Conservation (phyloP, 768 basidiomycete species). For the Psilocybe cyanescens region DNA sequence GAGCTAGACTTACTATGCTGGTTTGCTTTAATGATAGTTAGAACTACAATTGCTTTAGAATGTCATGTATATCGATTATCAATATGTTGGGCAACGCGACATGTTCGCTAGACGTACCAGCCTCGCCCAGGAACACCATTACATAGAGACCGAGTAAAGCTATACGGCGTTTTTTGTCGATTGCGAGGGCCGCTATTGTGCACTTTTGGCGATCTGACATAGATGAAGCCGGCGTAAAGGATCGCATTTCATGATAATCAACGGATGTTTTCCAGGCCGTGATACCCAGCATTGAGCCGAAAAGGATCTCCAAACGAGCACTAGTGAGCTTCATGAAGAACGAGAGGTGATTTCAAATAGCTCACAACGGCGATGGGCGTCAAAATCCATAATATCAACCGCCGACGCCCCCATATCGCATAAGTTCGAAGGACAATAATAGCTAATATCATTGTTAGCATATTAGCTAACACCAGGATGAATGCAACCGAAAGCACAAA, state of each 20-base stretch:
- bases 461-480: too few relatives aligned
- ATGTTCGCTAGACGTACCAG: not conserved
- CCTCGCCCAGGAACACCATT: slow-evolving; percentile 2
- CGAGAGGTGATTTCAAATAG: not conserved
- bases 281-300: not conserved
- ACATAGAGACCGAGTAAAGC: not conserved
- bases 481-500: not conserved
- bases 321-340: not conserved
- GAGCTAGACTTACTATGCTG: not conserved
- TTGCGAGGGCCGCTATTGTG: not conserved
- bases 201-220: not conserved
- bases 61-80: not conserved
- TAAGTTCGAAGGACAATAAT: slow-evolving; percentile 7
- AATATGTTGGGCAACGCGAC: not conserved
- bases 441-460: not conserved
- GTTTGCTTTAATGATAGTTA: slow-evolving; percentile 4
- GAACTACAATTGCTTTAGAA: not conserved
- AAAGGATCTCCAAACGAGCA: not conserved
- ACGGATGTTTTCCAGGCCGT: slow-evolving; percentile 1
- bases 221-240: not conserved
- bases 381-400: slow-evolving; percentile 4
- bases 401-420: slow-evolving; percentile 5
- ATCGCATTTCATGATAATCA: not conserved
- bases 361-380: not conserved
- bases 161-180: not conserved